These are phyloP conservation scores for Pseudozyma tsukubaensis DNA, from an alignment of 1,284 basidiomycete genomes.

Conservation along the genomic window DNA sequence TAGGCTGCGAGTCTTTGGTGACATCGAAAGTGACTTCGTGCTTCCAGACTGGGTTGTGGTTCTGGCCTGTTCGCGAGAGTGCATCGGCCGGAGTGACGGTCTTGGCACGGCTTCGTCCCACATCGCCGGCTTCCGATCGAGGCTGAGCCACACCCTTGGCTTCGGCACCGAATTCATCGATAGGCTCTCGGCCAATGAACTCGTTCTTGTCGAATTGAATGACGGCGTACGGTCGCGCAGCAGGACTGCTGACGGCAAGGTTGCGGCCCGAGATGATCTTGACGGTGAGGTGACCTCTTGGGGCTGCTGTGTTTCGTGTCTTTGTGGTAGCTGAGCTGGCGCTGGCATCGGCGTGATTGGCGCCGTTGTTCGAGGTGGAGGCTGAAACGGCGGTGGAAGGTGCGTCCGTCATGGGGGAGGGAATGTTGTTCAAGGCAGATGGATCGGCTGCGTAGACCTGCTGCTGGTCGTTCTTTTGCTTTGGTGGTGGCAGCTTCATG, in stretches of 20 bases:
- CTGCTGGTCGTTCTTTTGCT: slow-evolving; percentile 37
- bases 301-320: slow-evolving; percentile 63
- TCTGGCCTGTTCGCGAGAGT: slow-evolving; percentile 38
- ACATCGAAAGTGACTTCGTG: slow-evolving; percentile 93
- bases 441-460: slow-evolving; percentile 3
- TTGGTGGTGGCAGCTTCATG: slow-evolving; percentile 64
- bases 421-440: neutral
- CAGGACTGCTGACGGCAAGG: slow-evolving; percentile 72
- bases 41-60: slow-evolving; percentile 97
- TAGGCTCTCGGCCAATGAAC: slow-evolving; percentile 92
- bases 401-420: slow-evolving; percentile 11
- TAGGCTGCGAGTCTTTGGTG: slow-evolving; percentile 85
- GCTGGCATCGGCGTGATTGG: slow-evolving; percentile 4
- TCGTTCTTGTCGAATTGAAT: slow-evolving; percentile 99
- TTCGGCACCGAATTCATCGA: slow-evolving; percentile 84
- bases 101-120: slow-evolving; percentile 72
- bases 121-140: slow-evolving; percentile 74
- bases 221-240: slow-evolving; percentile 89
- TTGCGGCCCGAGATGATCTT: slow-evolving; percentile 92
- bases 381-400: slow-evolving; percentile 1
- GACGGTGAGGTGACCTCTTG: slow-evolving; percentile 87
- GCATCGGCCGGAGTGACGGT: slow-evolving; percentile 54
- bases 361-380: slow-evolving; percentile 16
- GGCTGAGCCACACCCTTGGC: slow-evolving; percentile 81
- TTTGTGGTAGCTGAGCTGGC: slow-evolving; percentile 11